Percentiles rank a stretch among this genome's conserved stretches.
Evolutionary conservation across 2,329 filamentous ascomycete species (phyloP).

Genomic region (Bipolaris bicolor): DNA sequence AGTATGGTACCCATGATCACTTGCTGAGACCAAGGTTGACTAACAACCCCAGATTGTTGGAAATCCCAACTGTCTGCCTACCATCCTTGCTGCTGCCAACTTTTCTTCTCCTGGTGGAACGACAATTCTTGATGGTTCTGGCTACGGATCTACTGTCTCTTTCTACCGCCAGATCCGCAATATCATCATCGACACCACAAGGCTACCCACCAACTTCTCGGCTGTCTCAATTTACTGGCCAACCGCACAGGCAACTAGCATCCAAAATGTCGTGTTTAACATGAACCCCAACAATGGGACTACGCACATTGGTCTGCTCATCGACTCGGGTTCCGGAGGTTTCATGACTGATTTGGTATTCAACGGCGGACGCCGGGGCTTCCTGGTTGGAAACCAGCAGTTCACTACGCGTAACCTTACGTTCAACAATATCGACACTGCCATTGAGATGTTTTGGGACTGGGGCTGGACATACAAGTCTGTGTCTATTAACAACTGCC

Average conservation of each 20-base stretch:
- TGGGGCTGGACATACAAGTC: constrained; percentile 65
- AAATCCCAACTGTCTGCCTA: constrained; percentile 63
- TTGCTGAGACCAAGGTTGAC: not conserved
- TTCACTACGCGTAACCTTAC: constrained; percentile 64
- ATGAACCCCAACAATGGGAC: constrained; percentile 54
- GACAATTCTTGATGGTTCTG: constrained; percentile 63
- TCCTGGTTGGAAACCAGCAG: constrained; percentile 55
- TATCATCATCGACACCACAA: constrained; percentile 66
- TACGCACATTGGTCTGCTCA: constrained; percentile 54
- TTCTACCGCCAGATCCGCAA: constrained; percentile 72
- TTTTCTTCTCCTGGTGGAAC: constrained; percentile 56
- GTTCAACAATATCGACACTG: constrained; percentile 59
- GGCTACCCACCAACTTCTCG: constrained; percentile 54
- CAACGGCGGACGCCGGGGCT: constrained; percentile 51
- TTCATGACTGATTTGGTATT: constrained; percentile 56
- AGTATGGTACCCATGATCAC: constrained; percentile 15
- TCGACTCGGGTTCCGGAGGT: constrained; percentile 53
- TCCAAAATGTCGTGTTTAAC: constrained; percentile 55
- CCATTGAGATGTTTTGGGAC: constrained; percentile 64
- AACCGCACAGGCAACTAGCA: constrained; percentile 53
- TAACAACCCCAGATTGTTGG: constrained; percentile 56
- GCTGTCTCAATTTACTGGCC: constrained; percentile 57
- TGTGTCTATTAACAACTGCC: constrained; percentile 60
- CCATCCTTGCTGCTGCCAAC: constrained; percentile 59
- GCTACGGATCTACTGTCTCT: constrained; percentile 62